phyloP scores from a whole-genome alignment of 176 grass and related monocot species.

The Chloris gayana region DNA sequence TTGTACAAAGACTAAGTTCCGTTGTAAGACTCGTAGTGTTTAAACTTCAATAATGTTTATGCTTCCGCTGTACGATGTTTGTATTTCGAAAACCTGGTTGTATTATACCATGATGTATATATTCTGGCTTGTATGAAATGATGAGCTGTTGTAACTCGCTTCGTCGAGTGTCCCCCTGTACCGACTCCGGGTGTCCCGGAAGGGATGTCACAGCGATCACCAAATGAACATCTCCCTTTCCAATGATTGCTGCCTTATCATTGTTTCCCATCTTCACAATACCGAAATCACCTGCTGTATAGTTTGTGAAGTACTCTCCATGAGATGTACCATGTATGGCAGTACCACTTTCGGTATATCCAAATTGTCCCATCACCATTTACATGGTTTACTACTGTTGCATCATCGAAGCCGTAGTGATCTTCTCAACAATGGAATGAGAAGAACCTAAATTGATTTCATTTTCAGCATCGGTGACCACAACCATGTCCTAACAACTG shows the following conservation, averaged over 20 bases:
- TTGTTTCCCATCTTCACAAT: slow-evolving; percentile 26
- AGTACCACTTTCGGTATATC: not conserved
- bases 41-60: too few relatives aligned
- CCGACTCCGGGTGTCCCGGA: too few relatives aligned
- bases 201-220: too few relatives aligned
- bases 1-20: too few relatives aligned
- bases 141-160: too few relatives aligned
- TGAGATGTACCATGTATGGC: slow-evolving; percentile 23
- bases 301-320: not conserved
- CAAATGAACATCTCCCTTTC: not conserved
- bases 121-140: too few relatives aligned
- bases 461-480: not conserved
- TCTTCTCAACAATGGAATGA: not conserved
- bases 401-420: not conserved
- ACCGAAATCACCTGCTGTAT: not conserved
- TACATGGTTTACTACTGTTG: not conserved
- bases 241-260: not conserved
- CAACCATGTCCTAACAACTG: not conserved
- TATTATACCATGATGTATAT: too few relatives aligned
- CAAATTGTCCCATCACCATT: not conserved
- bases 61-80: too few relatives aligned
- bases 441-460: not conserved
- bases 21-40: too few relatives aligned
- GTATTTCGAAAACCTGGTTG: too few relatives aligned
- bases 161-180: too few relatives aligned